These are phyloP conservation scores for Cardamine occulta DNA, from an alignment of 345 rosid genomes.

Conservation along the genomic window DNA sequence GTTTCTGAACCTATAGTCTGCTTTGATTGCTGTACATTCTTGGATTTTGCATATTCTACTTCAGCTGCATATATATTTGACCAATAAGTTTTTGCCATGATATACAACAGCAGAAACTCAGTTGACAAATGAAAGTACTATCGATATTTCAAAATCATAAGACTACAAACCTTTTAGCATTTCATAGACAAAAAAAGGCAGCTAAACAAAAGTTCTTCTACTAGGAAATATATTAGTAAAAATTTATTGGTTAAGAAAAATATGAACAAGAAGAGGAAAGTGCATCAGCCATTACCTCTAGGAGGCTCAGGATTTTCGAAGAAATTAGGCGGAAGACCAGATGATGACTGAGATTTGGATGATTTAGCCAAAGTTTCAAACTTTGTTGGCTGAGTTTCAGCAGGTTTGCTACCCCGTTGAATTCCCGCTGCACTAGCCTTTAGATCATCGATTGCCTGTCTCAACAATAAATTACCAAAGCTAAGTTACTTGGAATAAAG, in stretches of 20 bases:
- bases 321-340: constrained; percentile 63
- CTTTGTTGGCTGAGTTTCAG: constrained; percentile 32
- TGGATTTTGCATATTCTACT: constrained; percentile 18
- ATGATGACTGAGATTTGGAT: constrained; percentile 47
- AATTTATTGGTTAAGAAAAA: neutral
- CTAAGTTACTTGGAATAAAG: no score
- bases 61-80: constrained; percentile 5
- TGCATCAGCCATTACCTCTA: constrained; percentile 46
- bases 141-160: neutral
- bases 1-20: constrained; percentile 44
- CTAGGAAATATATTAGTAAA: no score
- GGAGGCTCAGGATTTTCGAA: constrained; percentile 52
- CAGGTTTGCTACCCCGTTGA: constrained; percentile 37
- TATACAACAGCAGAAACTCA: neutral
- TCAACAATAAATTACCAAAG: constrained; percentile 15
- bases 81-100: constrained; percentile 1
- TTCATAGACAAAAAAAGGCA: neutral
- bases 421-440: constrained; percentile 68
- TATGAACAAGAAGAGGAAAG: constrained; percentile 1
- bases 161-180: neutral
- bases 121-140: neutral
- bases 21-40: constrained; percentile 42
- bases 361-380: constrained; percentile 41
- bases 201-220: neutral
- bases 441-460: constrained; percentile 62